These are phyloP conservation scores for Sphaerosporella brunnea DNA, from an alignment of 495 filamentous ascomycete species.

Conservation along the genomic window DNA sequence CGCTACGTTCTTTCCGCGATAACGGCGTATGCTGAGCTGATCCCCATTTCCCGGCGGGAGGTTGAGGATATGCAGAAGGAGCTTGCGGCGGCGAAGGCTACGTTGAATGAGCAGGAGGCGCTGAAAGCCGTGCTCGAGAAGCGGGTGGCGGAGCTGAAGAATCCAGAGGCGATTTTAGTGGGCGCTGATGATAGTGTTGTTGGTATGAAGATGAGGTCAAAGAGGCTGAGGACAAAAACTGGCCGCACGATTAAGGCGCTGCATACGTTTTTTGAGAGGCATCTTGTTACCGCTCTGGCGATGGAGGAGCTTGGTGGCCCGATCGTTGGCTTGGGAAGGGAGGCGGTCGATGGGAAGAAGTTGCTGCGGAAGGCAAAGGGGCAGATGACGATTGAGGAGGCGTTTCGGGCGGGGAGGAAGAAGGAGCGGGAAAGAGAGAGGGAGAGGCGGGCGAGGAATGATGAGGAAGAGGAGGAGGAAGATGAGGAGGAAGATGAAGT, in stretches of 20 bases:
- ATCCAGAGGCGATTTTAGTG: neutral
- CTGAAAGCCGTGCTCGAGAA: slow-evolving; percentile 7
- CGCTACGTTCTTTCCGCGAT: slow-evolving; percentile 8
- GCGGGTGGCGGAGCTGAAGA: slow-evolving; percentile 5
- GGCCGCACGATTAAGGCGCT: slow-evolving; percentile 43
- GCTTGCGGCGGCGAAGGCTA: neutral
- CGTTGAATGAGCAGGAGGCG: neutral
- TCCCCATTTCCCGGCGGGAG: slow-evolving; percentile 1
- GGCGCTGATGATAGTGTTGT: slow-evolving; percentile 34
- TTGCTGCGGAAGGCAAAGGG: slow-evolving; percentile 43
- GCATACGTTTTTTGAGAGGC: neutral
- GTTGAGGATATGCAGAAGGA: neutral
- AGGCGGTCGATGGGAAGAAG: slow-evolving; percentile 25
- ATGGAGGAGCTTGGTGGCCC: slow-evolving; percentile 72
- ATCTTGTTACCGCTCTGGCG: neutral
- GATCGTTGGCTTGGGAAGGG: slow-evolving; percentile 46
- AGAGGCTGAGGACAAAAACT: slow-evolving; percentile 38
- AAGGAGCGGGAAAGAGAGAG: slow-evolving; percentile 43
- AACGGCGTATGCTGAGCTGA: neutral
- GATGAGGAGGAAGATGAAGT: slow-evolving; percentile 50
- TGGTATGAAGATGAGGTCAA: slow-evolving; percentile 40
- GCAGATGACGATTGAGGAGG: slow-evolving; percentile 58
- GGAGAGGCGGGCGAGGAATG: too few species aligned
- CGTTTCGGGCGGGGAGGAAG: slow-evolving; percentile 28
- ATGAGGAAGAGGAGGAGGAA: slow-evolving; percentile 43